Base-by-base conservation (phyloP, 768 basidiomycete genomes). In the Termitomyces sp. region DNA sequence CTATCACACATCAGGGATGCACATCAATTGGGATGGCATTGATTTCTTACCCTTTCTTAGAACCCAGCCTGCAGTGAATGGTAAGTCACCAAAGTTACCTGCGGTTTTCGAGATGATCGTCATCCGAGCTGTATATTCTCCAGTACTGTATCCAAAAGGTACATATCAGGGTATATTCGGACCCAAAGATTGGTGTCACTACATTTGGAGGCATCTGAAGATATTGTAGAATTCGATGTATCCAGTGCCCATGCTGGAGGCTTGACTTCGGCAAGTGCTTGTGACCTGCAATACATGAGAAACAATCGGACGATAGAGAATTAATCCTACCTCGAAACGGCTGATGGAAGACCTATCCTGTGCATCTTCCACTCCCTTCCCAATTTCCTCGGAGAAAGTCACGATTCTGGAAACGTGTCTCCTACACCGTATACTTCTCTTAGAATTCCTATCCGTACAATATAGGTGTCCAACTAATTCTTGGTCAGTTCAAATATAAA, bases 401-500 rank as follows among this genome's bases (percentile, higher is more conserved):
- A 50, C 17, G 44, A 34, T 5, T 37, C 34, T 23, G 37, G 44
- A 21, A 34, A 46, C 12, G 17, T 27, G 43, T 9, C 34, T 37
- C 34, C 10, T n/a, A 44, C 23, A 21, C 52, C 51, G 21, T 49
- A 57, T 1, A 40, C 40, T n/a, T 48, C 29, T 32, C 52, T 43
- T 23, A 60, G 25, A 17, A 60, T 40, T 10, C 32, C 47, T 43
- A 60, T 60, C 10, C 59, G 59, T 12, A 32, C 16, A n/a, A 47
- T 54, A 11, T 60, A 60, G 7, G 59, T 57, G n/a, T 60, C 59
- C 21, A 60, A 35, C 59, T 60, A 23, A 29, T 45, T n/a, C 7
- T 31, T 16, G n/a, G 19, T 54, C 46, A 56, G 23, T 37, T 19
- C n/a, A 11, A 5, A 14, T 2, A 46, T 8, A 10, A n/a, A 4